These are phyloP conservation scores for Lactarius indigo DNA, from an alignment of 768 basidiomycete genomes.

Conservation along the genomic window DNA sequence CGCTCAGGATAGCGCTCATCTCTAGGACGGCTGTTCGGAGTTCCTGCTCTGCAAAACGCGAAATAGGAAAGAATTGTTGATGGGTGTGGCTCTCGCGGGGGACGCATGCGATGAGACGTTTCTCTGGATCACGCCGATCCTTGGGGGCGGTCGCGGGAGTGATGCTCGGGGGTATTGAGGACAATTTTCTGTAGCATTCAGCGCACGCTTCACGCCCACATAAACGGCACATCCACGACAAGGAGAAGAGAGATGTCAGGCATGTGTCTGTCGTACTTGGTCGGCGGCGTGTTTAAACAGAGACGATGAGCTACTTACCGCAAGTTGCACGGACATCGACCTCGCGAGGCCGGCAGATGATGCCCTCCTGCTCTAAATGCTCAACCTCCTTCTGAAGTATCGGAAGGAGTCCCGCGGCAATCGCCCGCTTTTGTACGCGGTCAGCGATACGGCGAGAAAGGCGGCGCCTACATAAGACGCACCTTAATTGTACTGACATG, in stretches of 20 bases:
- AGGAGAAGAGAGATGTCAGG: slow-evolving; percentile 87
- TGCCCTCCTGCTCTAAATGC: slow-evolving; percentile 49
- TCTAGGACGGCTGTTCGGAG: slow-evolving; percentile 19
- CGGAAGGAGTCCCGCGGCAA: slow-evolving; percentile 64
- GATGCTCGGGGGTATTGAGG: slow-evolving; percentile 46
- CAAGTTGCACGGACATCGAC: slow-evolving; percentile 84
- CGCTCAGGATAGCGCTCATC: slow-evolving; percentile 15
- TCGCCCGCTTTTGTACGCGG: slow-evolving; percentile 47
- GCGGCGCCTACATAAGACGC: slow-evolving; percentile 26
- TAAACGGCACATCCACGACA: slow-evolving; percentile 81
- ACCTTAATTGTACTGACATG: slow-evolving; percentile 51
- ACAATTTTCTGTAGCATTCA: slow-evolving; percentile 70
- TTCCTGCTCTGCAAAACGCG: slow-evolving; percentile 20
- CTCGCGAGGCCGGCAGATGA: slow-evolving; percentile 71
- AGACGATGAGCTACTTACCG: slow-evolving; percentile 42
- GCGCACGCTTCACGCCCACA: slow-evolving; percentile 89
- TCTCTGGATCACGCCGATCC: slow-evolving; percentile 40
- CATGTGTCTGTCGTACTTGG: slow-evolving; percentile 67
- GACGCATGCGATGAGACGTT: slow-evolving; percentile 57
- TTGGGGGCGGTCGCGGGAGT: slow-evolving; percentile 31
- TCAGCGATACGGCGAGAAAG: slow-evolving; percentile 18
- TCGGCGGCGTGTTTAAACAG: slow-evolving; percentile 17
- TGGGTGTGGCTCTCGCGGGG: slow-evolving; percentile 37
- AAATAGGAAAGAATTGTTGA: slow-evolving; percentile 20
- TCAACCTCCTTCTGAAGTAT: slow-evolving; percentile 60